A percentile compares a stretch with the other conserved stretches of the same genome.
Evolutionary conservation across 768 basidiomycete species (phyloP).

Genomic region (Trametes punicea): DNA sequence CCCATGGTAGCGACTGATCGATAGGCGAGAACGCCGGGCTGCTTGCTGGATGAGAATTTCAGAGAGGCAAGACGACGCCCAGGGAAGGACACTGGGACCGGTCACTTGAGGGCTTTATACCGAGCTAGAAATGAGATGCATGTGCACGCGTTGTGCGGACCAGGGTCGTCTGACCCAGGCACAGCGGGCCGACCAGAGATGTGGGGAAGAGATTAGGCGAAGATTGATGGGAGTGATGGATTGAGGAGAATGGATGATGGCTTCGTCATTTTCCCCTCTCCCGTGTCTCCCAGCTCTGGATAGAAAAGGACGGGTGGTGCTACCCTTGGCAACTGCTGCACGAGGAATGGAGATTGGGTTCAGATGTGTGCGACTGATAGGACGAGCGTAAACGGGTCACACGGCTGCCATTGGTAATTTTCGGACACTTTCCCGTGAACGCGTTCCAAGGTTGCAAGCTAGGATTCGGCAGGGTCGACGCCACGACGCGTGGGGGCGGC

Average conservation of each 20-base stretch:
- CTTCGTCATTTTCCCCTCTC: not conserved
- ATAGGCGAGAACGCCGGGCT: constrained; percentile 3
- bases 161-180: constrained; percentile 18
- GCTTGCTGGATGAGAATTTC: constrained; percentile 1
- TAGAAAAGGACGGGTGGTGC: not conserved
- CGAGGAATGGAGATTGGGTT: not conserved
- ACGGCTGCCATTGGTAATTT: not conserved
- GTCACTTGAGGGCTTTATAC: not conserved
- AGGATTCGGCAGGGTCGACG: not conserved
- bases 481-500: not conserved
- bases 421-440: too few species aligned
- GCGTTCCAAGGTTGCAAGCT: too few species aligned
- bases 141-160: constrained; percentile 4
- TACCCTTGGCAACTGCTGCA: not conserved
- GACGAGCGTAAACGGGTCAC: not conserved
- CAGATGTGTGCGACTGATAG: not conserved
- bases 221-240: constrained; percentile 14
- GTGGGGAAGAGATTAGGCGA: not conserved
- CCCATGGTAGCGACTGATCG: constrained; percentile 9
- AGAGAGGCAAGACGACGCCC: not conserved
- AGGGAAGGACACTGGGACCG: not conserved
- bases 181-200: constrained; percentile 1
- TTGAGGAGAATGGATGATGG: not conserved
- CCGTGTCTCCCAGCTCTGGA: not conserved
- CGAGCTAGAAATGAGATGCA: not conserved